phyloP scores from a whole-genome alignment of 169 alveolate species.

The Cyclospora cayetanensis region DNA sequence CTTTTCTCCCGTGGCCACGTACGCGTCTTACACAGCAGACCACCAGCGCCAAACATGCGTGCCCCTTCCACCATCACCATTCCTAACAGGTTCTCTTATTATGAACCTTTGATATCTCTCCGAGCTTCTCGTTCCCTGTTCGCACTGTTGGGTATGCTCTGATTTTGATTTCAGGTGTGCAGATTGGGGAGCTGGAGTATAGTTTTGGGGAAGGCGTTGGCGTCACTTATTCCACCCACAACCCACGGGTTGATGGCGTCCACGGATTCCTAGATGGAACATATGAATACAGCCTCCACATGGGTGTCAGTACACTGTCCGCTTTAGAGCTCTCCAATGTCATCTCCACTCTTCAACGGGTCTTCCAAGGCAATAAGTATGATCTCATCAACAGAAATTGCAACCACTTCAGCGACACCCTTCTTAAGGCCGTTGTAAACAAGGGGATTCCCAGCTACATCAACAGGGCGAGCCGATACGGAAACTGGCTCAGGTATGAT shows the following conservation, averaged over 20 bases:
- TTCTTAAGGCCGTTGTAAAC: conserved; percentile 34
- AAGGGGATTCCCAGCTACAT: conserved; percentile 50
- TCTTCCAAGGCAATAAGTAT: conserved; percentile 28
- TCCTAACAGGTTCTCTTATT: too few species aligned
- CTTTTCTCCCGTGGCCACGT: too few species aligned
- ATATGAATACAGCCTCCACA: conserved; percentile 9
- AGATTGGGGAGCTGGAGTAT: conserved; percentile 46
- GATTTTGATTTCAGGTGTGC: neutral
- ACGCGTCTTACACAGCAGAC: too few species aligned
- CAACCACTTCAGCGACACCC: conserved; percentile 71
- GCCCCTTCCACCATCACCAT: too few species aligned
- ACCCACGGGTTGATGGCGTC: neutral
- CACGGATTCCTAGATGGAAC: conserved; percentile 7
- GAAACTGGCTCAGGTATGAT: conserved; percentile 51
- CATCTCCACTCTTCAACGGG: conserved; percentile 9
- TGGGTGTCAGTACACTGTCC: conserved; percentile 2
- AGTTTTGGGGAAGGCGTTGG: conserved; percentile 50
- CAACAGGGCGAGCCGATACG: conserved; percentile 47
- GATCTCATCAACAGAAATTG: conserved; percentile 58
- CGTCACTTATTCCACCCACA: neutral
- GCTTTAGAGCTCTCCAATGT: neutral
- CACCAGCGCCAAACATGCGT: too few species aligned
- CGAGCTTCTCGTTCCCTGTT: too few species aligned
- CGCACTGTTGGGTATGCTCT: neutral
- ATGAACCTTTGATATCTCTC: too few species aligned